phyloP scores from a whole-genome alignment of 2,329 filamentous ascomycete species.

The Balansia obtecta region DNA sequence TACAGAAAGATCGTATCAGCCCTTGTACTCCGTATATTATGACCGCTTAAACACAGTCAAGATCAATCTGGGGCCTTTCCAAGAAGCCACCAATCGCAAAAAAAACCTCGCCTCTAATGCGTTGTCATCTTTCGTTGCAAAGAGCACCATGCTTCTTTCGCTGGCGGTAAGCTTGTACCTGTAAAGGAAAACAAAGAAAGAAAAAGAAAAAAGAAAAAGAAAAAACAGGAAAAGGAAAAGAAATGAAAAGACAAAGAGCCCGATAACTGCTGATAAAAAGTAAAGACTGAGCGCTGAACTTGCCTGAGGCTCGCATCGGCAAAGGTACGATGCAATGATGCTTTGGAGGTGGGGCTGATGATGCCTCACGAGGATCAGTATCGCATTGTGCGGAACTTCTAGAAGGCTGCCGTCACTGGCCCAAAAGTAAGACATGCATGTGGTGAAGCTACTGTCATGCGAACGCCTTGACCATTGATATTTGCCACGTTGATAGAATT shows the following conservation, averaged over 20 bases:
- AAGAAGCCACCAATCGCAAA: not conserved
- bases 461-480: not conserved
- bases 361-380: not conserved
- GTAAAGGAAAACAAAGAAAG: not conserved
- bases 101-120: not conserved
- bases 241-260: not conserved
- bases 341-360: not conserved
- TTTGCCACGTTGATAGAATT: not conserved
- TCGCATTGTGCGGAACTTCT: not conserved
- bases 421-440: not conserved
- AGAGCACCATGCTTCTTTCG: not conserved
- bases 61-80: too few relatives aligned
- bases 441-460: not conserved
- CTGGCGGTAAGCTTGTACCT: not conserved
- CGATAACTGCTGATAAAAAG: not conserved
- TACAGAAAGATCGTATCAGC: too few relatives aligned
- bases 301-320: not conserved
- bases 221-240: not conserved
- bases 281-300: not conserved
- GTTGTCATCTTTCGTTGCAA: not conserved
- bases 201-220: not conserved
- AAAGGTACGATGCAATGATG: not conserved
- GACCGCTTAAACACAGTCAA: not conserved
- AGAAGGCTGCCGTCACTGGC: not conserved
- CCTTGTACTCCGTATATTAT: too few relatives aligned